Evolutionary conservation across 2,329 filamentous ascomycete species (phyloP).

Genomic region (Aspergillus pseudoglaucus): DNA sequence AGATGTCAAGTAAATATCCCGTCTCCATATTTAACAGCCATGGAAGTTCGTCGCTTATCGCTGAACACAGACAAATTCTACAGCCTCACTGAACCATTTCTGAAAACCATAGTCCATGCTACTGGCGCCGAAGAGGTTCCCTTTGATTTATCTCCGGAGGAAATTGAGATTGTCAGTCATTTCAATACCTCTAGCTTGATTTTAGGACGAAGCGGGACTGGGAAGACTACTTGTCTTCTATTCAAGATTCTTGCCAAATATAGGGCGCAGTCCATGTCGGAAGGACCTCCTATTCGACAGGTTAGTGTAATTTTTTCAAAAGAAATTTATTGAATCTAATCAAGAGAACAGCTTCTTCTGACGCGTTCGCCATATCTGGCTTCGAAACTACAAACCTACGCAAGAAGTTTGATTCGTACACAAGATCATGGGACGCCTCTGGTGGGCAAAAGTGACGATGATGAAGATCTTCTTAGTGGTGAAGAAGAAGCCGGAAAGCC

Average conservation of each 20-base stretch:
- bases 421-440: constrained; percentile 13
- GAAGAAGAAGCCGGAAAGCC: no score
- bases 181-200: constrained; percentile 20
- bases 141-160: constrained; percentile 25
- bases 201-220: constrained; percentile 26
- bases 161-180: constrained; percentile 20
- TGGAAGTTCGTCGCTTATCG: background rate
- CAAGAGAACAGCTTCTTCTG: constrained; percentile 18
- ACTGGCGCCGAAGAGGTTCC: constrained; percentile 21
- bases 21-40: background rate
- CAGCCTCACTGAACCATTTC: constrained; percentile 20
- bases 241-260: constrained; percentile 24
- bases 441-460: no score
- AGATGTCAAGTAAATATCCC: constrained; percentile 10
- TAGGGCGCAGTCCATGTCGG: constrained; percentile 5
- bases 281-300: constrained; percentile 11
- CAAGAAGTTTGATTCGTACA: constrained; percentile 18
- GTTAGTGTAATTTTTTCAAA: constrained; percentile 2
- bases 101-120: constrained; percentile 12
- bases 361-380: constrained; percentile 23
- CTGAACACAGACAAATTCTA: constrained; percentile 21
- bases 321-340: no score
- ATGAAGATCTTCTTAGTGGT: no score
- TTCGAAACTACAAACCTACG: constrained; percentile 19
- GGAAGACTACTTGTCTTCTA: constrained; percentile 26